Evolutionary conservation across 2,329 filamentous ascomycete genomes (phyloP), one percentile per base, ranked within the genome.

Genomic region (Daldinia eschscholtzii): DNA sequence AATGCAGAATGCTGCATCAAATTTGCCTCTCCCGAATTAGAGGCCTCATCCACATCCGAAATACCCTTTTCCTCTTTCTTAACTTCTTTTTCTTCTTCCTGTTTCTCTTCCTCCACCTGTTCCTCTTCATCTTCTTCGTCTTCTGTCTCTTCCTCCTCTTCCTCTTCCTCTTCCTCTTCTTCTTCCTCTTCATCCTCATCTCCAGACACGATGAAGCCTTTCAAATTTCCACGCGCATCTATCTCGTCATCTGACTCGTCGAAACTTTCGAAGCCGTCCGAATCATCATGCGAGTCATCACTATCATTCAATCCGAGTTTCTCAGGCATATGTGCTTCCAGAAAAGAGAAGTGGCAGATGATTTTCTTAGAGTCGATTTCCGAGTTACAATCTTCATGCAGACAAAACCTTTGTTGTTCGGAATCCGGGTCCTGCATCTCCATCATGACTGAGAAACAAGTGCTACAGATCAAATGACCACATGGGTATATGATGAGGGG

Each of bases 401-500:
- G 74, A 67, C 63, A 75, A 66, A 7, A n/a, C 4, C 35, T 44
- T 42, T 55, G 64, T n/a, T 35, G 26, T 3, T 65, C 48, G n/a
- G 48, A 30, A 18, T 65, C 61, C 1, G 65, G 39, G 15, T 70
- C 61, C 48, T 26, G 61, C 6, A 62, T 28, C 28, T 70, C 59
- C 53, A 74, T 71, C 61, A 73, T 65, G 4, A 61, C 71, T 2
- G 74, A 73, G 57, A 78, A 78, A 46, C 77, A 79, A 30, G 61
- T 60, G 0, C 67, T 64, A 20, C 78, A 79, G 6, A 79, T 42
- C 20, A 71, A 53, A 53, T 79, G 77, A 4, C 77, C 77, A n/a
- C 77, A 79, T 1, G 78, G 74, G 55, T 71, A 71, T 20, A 78
- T 68, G 44, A 79, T 72, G 20, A 79, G 42, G 0, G 78, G 77